phyloP scores from a whole-genome alignment of 2,329 filamentous ascomycete genomes.

The Colletotrichum acutatum region DNA sequence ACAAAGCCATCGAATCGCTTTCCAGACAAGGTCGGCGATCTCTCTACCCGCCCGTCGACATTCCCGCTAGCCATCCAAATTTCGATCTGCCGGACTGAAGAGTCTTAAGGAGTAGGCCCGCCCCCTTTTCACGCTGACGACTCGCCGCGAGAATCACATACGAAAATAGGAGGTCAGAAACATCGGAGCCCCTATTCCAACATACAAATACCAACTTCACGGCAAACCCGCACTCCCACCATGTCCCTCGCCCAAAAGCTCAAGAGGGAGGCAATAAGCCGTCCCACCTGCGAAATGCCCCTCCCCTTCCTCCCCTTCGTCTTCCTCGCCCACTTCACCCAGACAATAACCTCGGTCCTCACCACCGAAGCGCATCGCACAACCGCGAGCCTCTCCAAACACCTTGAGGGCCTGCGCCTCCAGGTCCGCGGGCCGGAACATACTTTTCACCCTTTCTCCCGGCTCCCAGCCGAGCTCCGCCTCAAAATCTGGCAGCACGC shows the following conservation, averaged over 20 bases:
- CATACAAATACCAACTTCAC: not conserved
- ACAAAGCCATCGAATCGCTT: not conserved
- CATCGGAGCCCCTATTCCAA: not conserved
- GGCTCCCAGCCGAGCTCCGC: slow-evolving; percentile 26
- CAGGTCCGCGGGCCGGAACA: slow-evolving; percentile 28
- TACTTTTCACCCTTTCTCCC: slow-evolving; percentile 19
- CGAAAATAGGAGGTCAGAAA: not conserved
- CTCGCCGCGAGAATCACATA: not conserved
- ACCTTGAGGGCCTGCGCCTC: slow-evolving; percentile 23
- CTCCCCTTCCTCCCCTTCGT: slow-evolving; percentile 27
- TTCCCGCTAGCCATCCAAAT: not conserved
- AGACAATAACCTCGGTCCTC: slow-evolving; percentile 18
- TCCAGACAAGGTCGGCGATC: not conserved
- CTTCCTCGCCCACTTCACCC: slow-evolving; percentile 33
- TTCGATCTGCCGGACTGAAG: not conserved
- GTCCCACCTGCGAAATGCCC: slow-evolving; percentile 19
- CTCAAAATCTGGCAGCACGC: slow-evolving; percentile 35
- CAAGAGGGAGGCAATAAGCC: slow-evolving; percentile 18
- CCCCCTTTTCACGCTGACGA: not conserved
- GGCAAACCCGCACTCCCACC: not conserved
- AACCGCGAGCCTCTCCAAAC: slow-evolving; percentile 8
- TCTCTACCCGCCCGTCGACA: not conserved
- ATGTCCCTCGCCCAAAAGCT: slow-evolving; percentile 24
- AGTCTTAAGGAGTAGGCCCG: not conserved
- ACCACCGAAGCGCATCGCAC: slow-evolving; percentile 23